A percentile compares a stretch with the other conserved stretches of the same genome.
These are phyloP conservation scores for Raffaelea deltoideospora DNA, from an alignment of 2,329 filamentous ascomycete species.

Conservation along the genomic window DNA sequence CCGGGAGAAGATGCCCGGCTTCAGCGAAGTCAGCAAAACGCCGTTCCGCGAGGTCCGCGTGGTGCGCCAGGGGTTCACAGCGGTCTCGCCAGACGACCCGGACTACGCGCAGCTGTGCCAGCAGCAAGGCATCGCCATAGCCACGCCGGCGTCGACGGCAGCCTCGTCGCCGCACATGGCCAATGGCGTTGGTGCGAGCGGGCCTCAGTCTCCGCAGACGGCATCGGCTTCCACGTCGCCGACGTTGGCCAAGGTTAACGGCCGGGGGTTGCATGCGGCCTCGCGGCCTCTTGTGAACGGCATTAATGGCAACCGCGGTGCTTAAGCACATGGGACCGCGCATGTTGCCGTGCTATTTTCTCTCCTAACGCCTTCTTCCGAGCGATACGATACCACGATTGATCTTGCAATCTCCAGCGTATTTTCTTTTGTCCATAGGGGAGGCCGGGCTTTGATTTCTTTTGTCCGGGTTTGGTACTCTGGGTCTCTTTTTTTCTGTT, in stretches of 20 bases:
- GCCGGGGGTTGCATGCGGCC: neutral
- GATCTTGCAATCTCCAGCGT: neutral
- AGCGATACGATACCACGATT: neutral
- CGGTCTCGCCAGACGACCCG: constrained; percentile 38
- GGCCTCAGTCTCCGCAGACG: neutral
- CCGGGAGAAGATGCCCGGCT: constrained; percentile 32
- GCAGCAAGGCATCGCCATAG: constrained; percentile 40
- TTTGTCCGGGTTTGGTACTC: constrained; percentile 1
- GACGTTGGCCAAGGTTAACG: neutral
- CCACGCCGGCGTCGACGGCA: constrained; percentile 16
- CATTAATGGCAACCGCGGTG: constrained; percentile 9
- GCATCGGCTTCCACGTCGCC: neutral
- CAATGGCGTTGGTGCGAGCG: constrained; percentile 22
- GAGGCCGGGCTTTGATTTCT: neutral
- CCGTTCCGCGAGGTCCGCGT: constrained; percentile 40
- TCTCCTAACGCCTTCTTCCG: too few species aligned
- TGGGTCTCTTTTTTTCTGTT: neutral
- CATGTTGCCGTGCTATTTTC: neutral
- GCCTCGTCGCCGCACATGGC: constrained; percentile 26
- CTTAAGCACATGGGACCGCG: neutral
- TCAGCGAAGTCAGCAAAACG: constrained; percentile 31
- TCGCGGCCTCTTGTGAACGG: constrained; percentile 11
- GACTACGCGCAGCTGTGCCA: constrained; percentile 39
- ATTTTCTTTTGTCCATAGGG: neutral
- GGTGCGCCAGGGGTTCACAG: constrained; percentile 37